A percentile compares a stretch with the other conserved stretches of the same genome.
Evolutionary conservation across 805 yeast species (phyloP).

Genomic region (Yarrowia sp.): DNA sequence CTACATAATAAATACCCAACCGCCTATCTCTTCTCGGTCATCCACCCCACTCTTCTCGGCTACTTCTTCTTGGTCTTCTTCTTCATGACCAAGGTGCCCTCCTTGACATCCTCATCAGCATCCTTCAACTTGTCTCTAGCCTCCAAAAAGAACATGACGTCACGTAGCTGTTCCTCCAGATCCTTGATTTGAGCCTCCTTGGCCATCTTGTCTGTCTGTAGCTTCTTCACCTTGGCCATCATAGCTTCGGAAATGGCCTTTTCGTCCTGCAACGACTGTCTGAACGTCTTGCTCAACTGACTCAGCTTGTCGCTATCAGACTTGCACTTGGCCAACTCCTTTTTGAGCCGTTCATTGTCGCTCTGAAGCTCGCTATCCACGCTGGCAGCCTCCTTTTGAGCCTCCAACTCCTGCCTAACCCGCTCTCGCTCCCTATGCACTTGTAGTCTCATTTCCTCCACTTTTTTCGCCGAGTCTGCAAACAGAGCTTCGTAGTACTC

Average conservation of each 20-base stretch:
- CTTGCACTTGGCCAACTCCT: not conserved
- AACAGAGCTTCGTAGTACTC: slow-evolving; percentile 66
- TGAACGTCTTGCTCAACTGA: slow-evolving; percentile 35
- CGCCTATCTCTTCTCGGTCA: too few species aligned
- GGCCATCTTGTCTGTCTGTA: slow-evolving; percentile 35
- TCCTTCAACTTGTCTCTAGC: slow-evolving; percentile 67
- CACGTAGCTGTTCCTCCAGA: slow-evolving; percentile 44
- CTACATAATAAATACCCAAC: too few species aligned
- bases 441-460: not conserved
- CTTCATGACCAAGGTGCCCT: slow-evolving; percentile 47
- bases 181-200: slow-evolving; percentile 30
- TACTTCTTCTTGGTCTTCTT: slow-evolving; percentile 4
- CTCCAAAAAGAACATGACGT: slow-evolving; percentile 76
- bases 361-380: not conserved
- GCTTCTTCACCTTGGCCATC: slow-evolving; percentile 41
- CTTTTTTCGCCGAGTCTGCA: slow-evolving; percentile 34
- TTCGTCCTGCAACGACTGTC: slow-evolving; percentile 47
- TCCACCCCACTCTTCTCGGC: too few species aligned
- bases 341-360: not conserved
- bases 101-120: slow-evolving; percentile 66
- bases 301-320: slow-evolving; percentile 30
- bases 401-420: slow-evolving; percentile 12
- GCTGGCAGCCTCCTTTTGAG: not conserved
- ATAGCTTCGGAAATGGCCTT: slow-evolving; percentile 45
- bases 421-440: slow-evolving; percentile 25